Base-by-base conservation (phyloP, 148 eudicot species). In the Amaranthus palmeri region DNA sequence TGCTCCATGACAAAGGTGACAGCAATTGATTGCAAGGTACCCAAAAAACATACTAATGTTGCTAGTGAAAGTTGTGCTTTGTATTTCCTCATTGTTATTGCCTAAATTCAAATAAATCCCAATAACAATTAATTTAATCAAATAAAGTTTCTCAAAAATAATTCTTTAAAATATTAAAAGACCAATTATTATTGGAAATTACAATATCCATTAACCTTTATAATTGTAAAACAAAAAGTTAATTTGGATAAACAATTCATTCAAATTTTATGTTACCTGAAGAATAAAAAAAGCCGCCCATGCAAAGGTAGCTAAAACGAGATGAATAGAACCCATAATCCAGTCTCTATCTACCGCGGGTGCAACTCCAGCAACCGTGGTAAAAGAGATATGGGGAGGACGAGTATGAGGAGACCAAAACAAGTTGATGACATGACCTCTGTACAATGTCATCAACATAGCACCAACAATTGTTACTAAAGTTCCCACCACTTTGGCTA, bases 391-490 rank as follows among this genome's bases (percentile, higher is more conserved):
- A 62, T 72, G 15, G 55, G 86, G 59, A 44, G 87, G 76, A 47
- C 80, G 84, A 8, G 67, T 45, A 74, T 83, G 78, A 47, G 75
- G 49, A 42, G 97, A 79, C 97, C 92, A 89, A 0, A 84, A 10
- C 72, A 92, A 44, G 58, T 86, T 79, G 25, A 96, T 70, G 17
- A 87, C 85, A 25, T 80, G 85, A 13, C 99, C 97, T 67, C 88
- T 92, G 88, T 90, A 92, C 56, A 96, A 66, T 41, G 97, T 96
- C 99, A 96, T 96, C 69, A 96, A 77, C 99, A 96, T 96, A 11
- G 97, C 99, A 66, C 99, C 99, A 18, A 77, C 90, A 11, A 96
- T 97, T 52, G 97, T 96, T 42, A 92, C 90, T 66, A 89, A 25
- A 40, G 99, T 96, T 77, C 99, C 99, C 47, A 87, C 80, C 72